Percentiles rank a stretch among this genome's conserved stretches.
Evolutionary conservation across 2,329 filamentous ascomycete species (phyloP).

Genomic region (Neonectria neomacrospora): DNA sequence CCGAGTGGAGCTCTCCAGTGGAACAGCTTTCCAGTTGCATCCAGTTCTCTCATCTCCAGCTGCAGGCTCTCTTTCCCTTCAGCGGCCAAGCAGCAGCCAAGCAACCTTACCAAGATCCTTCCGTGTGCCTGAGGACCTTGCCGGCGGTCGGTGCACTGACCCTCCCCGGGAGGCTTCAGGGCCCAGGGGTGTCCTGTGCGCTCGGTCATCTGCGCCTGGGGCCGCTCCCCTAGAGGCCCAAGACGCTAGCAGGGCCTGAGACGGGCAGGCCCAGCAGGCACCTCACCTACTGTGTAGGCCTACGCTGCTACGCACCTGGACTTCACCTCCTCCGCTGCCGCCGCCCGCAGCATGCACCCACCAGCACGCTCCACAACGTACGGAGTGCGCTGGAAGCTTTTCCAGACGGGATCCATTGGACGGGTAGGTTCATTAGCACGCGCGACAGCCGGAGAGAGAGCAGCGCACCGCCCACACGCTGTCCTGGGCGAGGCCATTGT

Average conservation of each 20-base stretch:
- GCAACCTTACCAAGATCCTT: not conserved
- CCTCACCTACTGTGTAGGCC: too few species aligned
- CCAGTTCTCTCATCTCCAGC: not conserved
- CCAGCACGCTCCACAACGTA: not conserved
- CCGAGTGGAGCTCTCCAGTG: slow-evolving; percentile 13
- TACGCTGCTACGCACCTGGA: too few species aligned
- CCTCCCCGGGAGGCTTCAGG: slow-evolving; percentile 23
- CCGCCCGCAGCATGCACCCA: slow-evolving; percentile 18
- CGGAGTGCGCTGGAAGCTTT: not conserved
- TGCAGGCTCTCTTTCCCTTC: not conserved
- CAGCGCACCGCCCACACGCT: slow-evolving; percentile 8
- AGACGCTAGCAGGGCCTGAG: slow-evolving; percentile 33
- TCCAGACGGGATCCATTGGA: not conserved
- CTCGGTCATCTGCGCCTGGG: slow-evolving; percentile 47
- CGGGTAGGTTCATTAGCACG: not conserved
- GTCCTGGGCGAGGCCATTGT: slow-evolving; percentile 15
- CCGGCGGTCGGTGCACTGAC: slow-evolving; percentile 20
- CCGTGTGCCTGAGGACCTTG: slow-evolving; percentile 18
- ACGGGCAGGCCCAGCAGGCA: not conserved
- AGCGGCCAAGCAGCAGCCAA: not conserved
- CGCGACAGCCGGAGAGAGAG: not conserved
- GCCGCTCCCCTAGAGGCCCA: slow-evolving; percentile 39
- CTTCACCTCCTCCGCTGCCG: slow-evolving; percentile 14
- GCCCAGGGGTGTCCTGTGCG: slow-evolving; percentile 42
- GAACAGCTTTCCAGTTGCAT: slow-evolving; percentile 1